These are phyloP conservation scores for Pyrenophora seminiperda DNA, from an alignment of 2,329 filamentous ascomycete genomes.

Conservation along the genomic window DNA sequence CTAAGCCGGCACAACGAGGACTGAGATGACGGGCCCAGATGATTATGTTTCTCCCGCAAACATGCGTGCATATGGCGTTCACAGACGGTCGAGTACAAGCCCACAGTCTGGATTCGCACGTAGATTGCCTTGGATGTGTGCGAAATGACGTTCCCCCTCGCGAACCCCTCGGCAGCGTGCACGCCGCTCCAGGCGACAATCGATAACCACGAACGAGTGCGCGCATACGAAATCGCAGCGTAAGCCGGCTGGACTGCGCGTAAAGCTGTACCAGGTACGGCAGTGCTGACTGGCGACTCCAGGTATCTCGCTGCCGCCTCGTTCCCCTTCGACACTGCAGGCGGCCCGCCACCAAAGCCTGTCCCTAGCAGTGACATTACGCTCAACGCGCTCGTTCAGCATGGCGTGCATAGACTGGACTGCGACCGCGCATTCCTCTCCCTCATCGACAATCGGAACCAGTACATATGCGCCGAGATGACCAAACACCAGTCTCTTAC, in stretches of 20 bases:
- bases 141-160: background rate
- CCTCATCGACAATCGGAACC: slow-evolving; percentile 15
- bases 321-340: slow-evolving; percentile 15
- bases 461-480: slow-evolving; percentile 22
- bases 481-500: slow-evolving; percentile 12
- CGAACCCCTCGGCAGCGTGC: background rate
- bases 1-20: no score
- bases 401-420: slow-evolving; percentile 15
- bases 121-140: background rate
- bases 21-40: no score
- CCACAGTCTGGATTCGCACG: no score
- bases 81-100: no score
- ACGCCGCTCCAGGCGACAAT: background rate
- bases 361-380: slow-evolving; percentile 16
- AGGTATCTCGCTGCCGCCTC: slow-evolving; percentile 20
- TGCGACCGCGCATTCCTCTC: slow-evolving; percentile 22
- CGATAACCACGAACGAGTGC: slow-evolving; percentile 11
- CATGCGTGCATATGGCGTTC: no score
- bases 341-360: slow-evolving; percentile 12
- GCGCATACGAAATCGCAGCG: slow-evolving; percentile 14
- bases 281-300: background rate
- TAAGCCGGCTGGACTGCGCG: slow-evolving; percentile 3
- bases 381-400: slow-evolving; percentile 19
- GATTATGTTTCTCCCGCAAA: no score
- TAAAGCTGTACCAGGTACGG: background rate